Conservation (phyloP, 2,329 filamentous ascomycete genomes). For the Amylocarpus encephaloides region DNA sequence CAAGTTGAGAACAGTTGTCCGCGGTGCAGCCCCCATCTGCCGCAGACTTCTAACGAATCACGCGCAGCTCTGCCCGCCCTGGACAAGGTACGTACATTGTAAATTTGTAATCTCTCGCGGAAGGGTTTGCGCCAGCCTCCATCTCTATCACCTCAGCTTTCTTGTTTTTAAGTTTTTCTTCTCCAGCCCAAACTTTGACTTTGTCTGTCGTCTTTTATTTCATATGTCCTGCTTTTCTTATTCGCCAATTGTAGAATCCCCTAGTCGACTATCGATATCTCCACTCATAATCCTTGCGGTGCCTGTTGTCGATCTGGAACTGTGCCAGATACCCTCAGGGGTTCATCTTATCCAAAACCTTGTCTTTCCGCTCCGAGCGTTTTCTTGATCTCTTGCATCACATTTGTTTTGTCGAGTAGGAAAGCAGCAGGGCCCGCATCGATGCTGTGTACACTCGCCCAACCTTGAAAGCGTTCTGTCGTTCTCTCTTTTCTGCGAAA, state of each 20-base stretch:
- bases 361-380: slow-evolving; percentile 11
- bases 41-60: slow-evolving; percentile 2
- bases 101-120: slow-evolving; percentile 12
- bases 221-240: background rate
- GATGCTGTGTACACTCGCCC: slow-evolving; percentile 20
- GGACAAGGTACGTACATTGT: background rate
- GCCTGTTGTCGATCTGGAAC: slow-evolving; percentile 7
- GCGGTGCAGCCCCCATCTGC: slow-evolving; percentile 2
- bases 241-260: slow-evolving; percentile 1
- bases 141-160: background rate
- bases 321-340: slow-evolving; percentile 4
- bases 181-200: slow-evolving; percentile 3
- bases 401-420: slow-evolving; percentile 13
- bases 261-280: background rate
- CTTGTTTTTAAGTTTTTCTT: too few species aligned
- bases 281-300: slow-evolving; percentile 2
- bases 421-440: slow-evolving; percentile 16
- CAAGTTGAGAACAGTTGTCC: background rate
- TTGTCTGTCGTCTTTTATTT: background rate
- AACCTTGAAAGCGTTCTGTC: slow-evolving; percentile 16
- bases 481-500: slow-evolving; percentile 12
- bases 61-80: background rate
- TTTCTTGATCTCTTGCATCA: slow-evolving; percentile 7
- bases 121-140: slow-evolving; percentile 3
- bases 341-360: slow-evolving; percentile 12